Evolutionary conservation across 1,139 yeast species (phyloP).

Genomic region (Hansenula sp.): DNA sequence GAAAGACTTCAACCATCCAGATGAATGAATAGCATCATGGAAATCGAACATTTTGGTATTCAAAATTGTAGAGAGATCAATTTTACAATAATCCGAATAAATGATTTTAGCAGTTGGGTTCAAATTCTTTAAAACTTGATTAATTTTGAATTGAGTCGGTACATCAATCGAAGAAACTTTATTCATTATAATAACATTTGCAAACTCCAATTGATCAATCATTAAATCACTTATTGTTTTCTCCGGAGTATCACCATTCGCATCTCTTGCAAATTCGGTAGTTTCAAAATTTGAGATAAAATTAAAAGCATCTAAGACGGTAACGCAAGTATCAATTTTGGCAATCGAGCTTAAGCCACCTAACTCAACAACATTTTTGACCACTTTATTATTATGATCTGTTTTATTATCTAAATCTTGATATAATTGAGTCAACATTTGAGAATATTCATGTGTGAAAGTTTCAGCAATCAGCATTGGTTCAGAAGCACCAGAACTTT

Average conservation of each 20-base stretch:
- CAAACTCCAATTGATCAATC: slow-evolving; percentile 44
- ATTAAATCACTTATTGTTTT: slow-evolving; percentile 42
- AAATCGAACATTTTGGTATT: slow-evolving; percentile 35
- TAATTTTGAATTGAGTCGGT: slow-evolving; percentile 26
- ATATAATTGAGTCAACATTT: slow-evolving; percentile 24
- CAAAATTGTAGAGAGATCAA: slow-evolving; percentile 31
- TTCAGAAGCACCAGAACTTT: slow-evolving; percentile 43
- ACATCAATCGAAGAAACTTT: slow-evolving; percentile 29
- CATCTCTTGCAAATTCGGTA: slow-evolving; percentile 36
- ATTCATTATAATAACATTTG: slow-evolving; percentile 40
- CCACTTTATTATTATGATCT: too few species aligned
- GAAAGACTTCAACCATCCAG: slow-evolving; percentile 43
- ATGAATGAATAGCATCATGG: slow-evolving; percentile 39
- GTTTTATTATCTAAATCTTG: slow-evolving; percentile 24
- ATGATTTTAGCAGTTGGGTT: slow-evolving; percentile 39
- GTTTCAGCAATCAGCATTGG: slow-evolving; percentile 50
- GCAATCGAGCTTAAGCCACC: slow-evolving; percentile 29
- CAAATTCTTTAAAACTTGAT: slow-evolving; percentile 29
- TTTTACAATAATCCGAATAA: slow-evolving; percentile 32
- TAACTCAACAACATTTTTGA: slow-evolving; percentile 38
- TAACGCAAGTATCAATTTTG: slow-evolving; percentile 45
- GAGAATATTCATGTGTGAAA: slow-evolving; percentile 38
- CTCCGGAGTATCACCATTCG: slow-evolving; percentile 36
- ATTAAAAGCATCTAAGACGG: slow-evolving; percentile 40
- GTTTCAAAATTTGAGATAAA: slow-evolving; percentile 39